A percentile compares a stretch with the other conserved stretches of the same genome.
phyloP scores from a whole-genome alignment of 2,329 filamentous ascomycete species.

The Colletotrichum neosansevieriae region DNA sequence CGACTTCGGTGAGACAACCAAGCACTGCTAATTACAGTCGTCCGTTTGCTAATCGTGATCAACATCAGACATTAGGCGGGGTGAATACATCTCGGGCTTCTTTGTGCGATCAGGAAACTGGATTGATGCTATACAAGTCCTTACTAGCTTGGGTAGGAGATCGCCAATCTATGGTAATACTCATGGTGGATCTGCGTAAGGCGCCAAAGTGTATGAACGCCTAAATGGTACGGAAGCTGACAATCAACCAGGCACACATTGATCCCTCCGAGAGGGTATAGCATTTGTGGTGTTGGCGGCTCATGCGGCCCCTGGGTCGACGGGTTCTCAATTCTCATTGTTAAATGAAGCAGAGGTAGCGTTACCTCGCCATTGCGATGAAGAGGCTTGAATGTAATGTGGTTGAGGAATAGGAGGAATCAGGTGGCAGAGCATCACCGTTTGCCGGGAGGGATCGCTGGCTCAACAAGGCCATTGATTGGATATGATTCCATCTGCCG shows the following conservation, averaged over 20 bases:
- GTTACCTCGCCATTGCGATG: not conserved
- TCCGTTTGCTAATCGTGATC: constrained; percentile 23
- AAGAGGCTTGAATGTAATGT: not conserved
- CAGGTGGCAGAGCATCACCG: not conserved
- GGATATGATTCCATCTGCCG: constrained; percentile 16
- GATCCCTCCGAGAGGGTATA: constrained; percentile 90
- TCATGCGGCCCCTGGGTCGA: constrained; percentile 86
- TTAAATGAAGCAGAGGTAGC: constrained; percentile 14
- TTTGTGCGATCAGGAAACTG: constrained; percentile 82
- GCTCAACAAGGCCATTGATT: not conserved
- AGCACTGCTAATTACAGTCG: not conserved
- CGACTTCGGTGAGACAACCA: constrained; percentile 73
- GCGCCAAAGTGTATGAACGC: constrained; percentile 44
- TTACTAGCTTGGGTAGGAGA: constrained; percentile 89
- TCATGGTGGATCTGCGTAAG: constrained; percentile 84
- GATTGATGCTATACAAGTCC: constrained; percentile 89
- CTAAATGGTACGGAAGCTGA: constrained; percentile 28
- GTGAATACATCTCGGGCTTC: constrained; percentile 91
- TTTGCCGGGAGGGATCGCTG: not conserved
- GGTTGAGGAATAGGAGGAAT: not conserved
- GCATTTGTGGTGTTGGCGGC: constrained; percentile 87
- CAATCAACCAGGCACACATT: constrained; percentile 76
- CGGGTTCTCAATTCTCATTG: constrained; percentile 82
- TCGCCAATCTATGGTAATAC: constrained; percentile 88
- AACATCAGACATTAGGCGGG: constrained; percentile 79